Conservation (phyloP, 1,139 yeast species). For the Arxiozyma slooffiae region DNA sequence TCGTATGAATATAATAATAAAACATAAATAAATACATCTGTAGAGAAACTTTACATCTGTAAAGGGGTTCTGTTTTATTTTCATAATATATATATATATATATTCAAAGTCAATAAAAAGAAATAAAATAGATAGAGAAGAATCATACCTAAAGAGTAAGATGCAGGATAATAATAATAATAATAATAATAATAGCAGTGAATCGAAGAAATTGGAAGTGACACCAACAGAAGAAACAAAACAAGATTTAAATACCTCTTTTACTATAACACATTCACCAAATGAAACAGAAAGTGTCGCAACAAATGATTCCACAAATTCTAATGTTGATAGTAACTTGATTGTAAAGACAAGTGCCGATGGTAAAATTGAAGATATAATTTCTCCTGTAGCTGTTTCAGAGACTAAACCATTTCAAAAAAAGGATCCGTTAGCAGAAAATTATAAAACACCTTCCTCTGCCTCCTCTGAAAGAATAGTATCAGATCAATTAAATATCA, state of each 20-base stretch:
- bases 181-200: neutral
- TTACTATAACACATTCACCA: neutral
- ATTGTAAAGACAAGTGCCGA: constrained; percentile 4
- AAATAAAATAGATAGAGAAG: neutral
- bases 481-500: neutral
- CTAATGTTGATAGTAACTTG: neutral
- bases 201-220: neutral
- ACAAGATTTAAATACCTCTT: neutral
- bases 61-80: neutral
- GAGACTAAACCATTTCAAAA: constrained; percentile 2
- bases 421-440: neutral
- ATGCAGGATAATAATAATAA: neutral
- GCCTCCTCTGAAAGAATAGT: neutral
- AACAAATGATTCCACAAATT: neutral
- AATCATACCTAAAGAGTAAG: neutral
- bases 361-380: constrained; percentile 9
- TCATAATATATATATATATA: too few relatives aligned
- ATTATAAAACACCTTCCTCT: neutral
- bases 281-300: neutral
- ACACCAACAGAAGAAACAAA: neutral
- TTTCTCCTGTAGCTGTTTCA: constrained; percentile 4
- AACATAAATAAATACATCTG: neutral
- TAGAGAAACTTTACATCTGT: neutral
- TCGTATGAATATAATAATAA: neutral
- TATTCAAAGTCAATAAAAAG: neutral